These are phyloP conservation scores for Theileria parva DNA, from an alignment of 169 alveolate genomes.

Conservation along the genomic window DNA sequence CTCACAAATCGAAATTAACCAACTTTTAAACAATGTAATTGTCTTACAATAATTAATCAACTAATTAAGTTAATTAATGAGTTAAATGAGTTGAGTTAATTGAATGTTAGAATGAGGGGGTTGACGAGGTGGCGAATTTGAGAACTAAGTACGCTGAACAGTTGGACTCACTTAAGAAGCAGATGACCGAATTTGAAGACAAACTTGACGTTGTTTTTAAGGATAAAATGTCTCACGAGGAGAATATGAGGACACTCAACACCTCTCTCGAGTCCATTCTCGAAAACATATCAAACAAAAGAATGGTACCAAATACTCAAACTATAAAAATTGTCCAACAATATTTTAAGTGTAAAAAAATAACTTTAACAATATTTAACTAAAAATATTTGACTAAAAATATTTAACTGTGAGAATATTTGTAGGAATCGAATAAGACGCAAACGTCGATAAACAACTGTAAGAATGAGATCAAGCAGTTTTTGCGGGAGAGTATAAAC, in stretches of 20 bases:
- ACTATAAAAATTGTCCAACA: no score
- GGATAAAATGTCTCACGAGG: slow-evolving; percentile 29
- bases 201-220: slow-evolving; percentile 14
- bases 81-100: neutral
- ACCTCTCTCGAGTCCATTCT: slow-evolving; percentile 20
- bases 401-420: no score
- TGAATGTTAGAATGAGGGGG: neutral
- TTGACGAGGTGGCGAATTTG: neutral
- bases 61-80: no score
- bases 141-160: slow-evolving; percentile 22
- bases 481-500: slow-evolving; percentile 32
- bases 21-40: slow-evolving; percentile 8
- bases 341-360: no score
- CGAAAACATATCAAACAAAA: slow-evolving; percentile 11
- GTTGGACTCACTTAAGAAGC: slow-evolving; percentile 18
- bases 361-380: no score
- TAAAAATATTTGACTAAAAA: no score
- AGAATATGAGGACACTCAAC: slow-evolving; percentile 9
- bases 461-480: slow-evolving; percentile 32
- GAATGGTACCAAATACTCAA: neutral
- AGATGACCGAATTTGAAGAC: slow-evolving; percentile 22
- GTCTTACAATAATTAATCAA: neutral
- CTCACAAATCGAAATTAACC: slow-evolving; percentile 23
- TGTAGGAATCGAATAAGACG: slow-evolving; percentile 25
- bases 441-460: slow-evolving; percentile 30